phyloP scores from a whole-genome alignment of 805 yeast species.

The Komagataella pseudopastoris region DNA sequence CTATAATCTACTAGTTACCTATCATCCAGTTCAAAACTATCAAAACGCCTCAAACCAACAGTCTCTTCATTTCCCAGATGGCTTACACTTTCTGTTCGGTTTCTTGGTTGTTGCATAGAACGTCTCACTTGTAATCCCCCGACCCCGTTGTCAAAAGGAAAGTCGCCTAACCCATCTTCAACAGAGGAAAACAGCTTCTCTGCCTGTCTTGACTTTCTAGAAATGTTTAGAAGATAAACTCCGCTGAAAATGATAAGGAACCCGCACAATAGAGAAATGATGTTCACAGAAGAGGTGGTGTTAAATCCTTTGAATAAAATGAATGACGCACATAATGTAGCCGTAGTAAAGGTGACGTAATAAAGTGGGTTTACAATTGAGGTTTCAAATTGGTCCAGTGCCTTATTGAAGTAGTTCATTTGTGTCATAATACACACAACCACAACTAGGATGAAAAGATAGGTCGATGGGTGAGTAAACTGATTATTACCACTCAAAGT shows the following conservation, averaged over 20 bases:
- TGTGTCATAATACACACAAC: constrained; percentile 75
- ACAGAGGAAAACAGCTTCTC: constrained; percentile 26
- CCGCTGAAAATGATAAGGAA: constrained; percentile 81
- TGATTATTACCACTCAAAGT: constrained; percentile 80
- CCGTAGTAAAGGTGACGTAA: constrained; percentile 85
- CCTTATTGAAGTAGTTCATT: constrained; percentile 90
- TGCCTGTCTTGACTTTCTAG: constrained; percentile 49
- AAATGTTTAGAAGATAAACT: constrained; percentile 68
- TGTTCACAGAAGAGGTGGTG: constrained; percentile 66
- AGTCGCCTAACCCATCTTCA: constrained; percentile 40
- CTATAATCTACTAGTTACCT: constrained; percentile 18
- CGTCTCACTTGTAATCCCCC: constrained; percentile 70
- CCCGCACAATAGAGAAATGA: constrained; percentile 73
- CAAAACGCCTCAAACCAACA: constrained; percentile 45
- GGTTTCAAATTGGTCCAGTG: constrained; percentile 85
- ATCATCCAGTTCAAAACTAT: constrained; percentile 41
- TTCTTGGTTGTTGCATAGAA: constrained; percentile 53
- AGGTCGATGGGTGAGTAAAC: constrained; percentile 74
- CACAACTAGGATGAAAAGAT: constrained; percentile 67
- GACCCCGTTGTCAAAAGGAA: constrained; percentile 75
- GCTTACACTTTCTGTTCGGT: constrained; percentile 13
- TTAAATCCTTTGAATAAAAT: constrained; percentile 79
- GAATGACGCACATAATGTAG: constrained; percentile 76
- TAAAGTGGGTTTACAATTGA: constrained; percentile 85
- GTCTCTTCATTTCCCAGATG: constrained; percentile 24